Evolutionary conservation across 73 alveolate species (phyloP).

Genomic region (Paramecium bursaria): DNA sequence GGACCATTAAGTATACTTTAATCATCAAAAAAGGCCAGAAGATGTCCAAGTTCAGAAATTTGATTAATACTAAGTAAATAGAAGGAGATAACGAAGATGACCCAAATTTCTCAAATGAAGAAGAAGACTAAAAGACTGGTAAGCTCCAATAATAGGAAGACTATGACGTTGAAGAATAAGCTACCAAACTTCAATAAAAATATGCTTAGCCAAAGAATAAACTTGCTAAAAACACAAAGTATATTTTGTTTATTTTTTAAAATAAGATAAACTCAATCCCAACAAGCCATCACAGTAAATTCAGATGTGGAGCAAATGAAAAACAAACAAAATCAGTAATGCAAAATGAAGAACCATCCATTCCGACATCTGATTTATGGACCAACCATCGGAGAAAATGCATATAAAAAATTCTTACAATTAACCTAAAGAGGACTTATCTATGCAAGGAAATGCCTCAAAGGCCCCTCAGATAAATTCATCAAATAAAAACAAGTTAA

Average conservation of each 20-base stretch:
- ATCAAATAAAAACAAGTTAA: conserved; percentile 60
- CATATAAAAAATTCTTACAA: conserved; percentile 56
- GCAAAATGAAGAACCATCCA: conserved; percentile 58
- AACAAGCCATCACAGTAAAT: neutral
- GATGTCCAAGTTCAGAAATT: conserved; percentile 38
- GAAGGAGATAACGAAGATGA: conserved; percentile 49
- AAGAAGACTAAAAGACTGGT: neutral
- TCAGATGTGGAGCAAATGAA: conserved; percentile 52
- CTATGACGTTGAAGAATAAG: conserved; percentile 38
- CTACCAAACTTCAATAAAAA: conserved; percentile 27
- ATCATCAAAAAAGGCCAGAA: neutral
- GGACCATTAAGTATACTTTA: conserved; percentile 26
- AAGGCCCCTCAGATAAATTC: conserved; percentile 70
- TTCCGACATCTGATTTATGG: conserved; percentile 66
- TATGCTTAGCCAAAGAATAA: conserved; percentile 14
- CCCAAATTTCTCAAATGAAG: conserved; percentile 50
- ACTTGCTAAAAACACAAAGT: neutral
- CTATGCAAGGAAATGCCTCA: conserved; percentile 67
- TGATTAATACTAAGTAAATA: conserved; percentile 24
- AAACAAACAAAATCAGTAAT: conserved; percentile 8
- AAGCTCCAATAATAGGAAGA: conserved; percentile 24
- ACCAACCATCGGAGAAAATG: conserved; percentile 45
- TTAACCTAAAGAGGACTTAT: conserved; percentile 68
- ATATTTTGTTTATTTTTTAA: neutral
- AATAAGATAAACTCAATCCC: conserved; percentile 6